A percentile compares a stretch with the other conserved stretches of the same genome.
Evolutionary conservation across 2,329 filamentous ascomycete genomes (phyloP).

Genomic region (Colletotrichum cordylinicola): DNA sequence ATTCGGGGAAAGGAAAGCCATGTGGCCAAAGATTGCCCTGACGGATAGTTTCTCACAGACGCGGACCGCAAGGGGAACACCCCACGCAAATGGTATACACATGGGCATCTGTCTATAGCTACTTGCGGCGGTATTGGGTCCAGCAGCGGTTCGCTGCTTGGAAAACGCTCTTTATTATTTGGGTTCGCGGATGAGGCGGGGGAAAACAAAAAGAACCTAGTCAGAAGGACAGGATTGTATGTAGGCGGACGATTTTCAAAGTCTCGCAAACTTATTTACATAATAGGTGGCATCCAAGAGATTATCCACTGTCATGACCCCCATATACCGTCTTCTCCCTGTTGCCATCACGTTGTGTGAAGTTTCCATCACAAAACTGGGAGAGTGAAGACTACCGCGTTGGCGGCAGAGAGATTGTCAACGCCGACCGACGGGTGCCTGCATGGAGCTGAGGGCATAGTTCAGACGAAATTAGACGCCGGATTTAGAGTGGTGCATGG

Average conservation of each 20-base stretch:
- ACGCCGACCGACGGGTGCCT: neutral
- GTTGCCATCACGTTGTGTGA: neutral
- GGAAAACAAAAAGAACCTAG: neutral
- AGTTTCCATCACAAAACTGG: neutral
- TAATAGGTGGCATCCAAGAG: conserved; percentile 14
- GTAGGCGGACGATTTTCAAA: neutral
- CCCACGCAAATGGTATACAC: conserved; percentile 15
- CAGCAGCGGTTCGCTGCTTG: neutral
- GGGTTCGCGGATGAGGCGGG: neutral
- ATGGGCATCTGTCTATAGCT: conserved; percentile 12
- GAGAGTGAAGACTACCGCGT: neutral
- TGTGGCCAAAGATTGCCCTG: conserved; percentile 9
- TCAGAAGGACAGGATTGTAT: neutral
- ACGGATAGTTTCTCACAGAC: conserved; percentile 20
- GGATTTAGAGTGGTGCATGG: neutral
- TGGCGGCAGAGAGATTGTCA: neutral
- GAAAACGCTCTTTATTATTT: conserved; percentile 6
- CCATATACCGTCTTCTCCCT: neutral
- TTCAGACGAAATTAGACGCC: neutral
- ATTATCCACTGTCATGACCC: conserved; percentile 5
- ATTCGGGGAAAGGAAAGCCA: conserved; percentile 9
- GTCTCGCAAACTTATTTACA: conserved; percentile 7
- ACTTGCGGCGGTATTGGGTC: conserved; percentile 5
- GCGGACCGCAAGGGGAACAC: neutral
- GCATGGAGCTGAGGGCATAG: neutral